Evolutionary conservation across 2,329 filamentous ascomycete species (phyloP).

Genomic region (Geosmithia morbida): DNA sequence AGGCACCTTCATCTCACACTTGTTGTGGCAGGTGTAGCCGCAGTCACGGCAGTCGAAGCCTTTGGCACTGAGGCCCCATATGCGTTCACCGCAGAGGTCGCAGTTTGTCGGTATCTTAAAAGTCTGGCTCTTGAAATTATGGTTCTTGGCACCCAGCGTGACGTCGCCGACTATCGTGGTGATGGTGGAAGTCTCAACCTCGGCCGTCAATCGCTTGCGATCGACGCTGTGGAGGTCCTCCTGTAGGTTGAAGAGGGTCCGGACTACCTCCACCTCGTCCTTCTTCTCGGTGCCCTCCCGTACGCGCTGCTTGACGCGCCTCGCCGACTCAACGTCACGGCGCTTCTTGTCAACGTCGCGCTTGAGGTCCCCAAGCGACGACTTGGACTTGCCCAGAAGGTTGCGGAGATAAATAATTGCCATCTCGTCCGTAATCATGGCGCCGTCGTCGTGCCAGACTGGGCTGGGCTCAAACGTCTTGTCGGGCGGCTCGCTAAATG

Average conservation of each 20-base stretch:
- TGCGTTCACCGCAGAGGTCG: conserved; percentile 88
- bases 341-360: conserved; percentile 76
- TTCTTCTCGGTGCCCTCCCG: conserved; percentile 75
- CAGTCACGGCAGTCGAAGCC: conserved; percentile 94
- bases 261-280: conserved; percentile 76
- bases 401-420: conserved; percentile 89
- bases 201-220: conserved; percentile 69
- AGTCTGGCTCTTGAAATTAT: conserved; percentile 97
- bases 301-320: conserved; percentile 58
- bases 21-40: conserved; percentile 95
- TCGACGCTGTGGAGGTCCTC: conserved; percentile 78
- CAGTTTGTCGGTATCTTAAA: conserved; percentile 99
- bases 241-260: conserved; percentile 69
- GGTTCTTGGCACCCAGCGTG: conserved; percentile 81
- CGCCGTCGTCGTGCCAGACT: conserved; percentile 88
- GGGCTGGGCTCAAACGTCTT: conserved; percentile 87
- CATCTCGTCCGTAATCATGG: conserved; percentile 72
- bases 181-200: conserved; percentile 88
- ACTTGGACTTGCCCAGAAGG: conserved; percentile 79
- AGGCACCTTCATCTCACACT: conserved; percentile 98
- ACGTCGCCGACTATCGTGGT: conserved; percentile 85
- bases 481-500: conserved; percentile 73
- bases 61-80: conserved; percentile 94
- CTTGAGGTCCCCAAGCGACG: conserved; percentile 64
- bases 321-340: conserved; percentile 69